phyloP scores from a whole-genome alignment of 1,284 basidiomycete genomes.

The Microbotryomycetes sp. region DNA sequence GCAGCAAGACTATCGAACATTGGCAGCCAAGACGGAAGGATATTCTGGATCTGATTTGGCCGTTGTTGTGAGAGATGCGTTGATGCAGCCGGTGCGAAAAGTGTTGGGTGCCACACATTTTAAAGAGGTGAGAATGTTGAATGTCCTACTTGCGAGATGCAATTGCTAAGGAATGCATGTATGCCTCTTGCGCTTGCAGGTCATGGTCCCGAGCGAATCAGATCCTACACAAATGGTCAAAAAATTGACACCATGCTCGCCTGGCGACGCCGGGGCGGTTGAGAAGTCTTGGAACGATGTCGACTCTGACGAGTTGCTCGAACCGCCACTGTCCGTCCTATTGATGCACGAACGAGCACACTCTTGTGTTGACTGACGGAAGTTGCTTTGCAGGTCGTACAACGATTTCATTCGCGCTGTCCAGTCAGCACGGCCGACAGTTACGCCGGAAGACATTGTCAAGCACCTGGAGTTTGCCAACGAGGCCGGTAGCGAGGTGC shows the following conservation, averaged over 20 bases:
- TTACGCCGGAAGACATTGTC: conserved; percentile 80
- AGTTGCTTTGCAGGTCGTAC: conserved; percentile 33
- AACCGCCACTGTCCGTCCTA: conserved; percentile 61
- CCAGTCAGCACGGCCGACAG: conserved; percentile 76
- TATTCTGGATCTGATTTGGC: conserved; percentile 90
- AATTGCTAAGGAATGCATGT: background rate
- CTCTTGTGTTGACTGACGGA: background rate
- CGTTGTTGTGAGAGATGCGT: conserved; percentile 88
- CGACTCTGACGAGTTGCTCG: conserved; percentile 79
- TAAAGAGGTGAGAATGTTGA: conserved; percentile 56
- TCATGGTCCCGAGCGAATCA: conserved; percentile 41
- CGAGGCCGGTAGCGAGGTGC: conserved; percentile 51
- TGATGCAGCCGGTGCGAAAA: conserved; percentile 98
- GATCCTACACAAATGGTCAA: conserved; percentile 51
- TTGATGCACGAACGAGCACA: background rate
- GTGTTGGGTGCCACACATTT: conserved; percentile 95
- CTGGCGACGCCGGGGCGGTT: conserved; percentile 75
- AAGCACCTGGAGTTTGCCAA: conserved; percentile 88
- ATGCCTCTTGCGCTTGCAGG: conserved; percentile 41
- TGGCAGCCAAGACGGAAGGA: conserved; percentile 86
- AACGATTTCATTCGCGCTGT: conserved; percentile 83
- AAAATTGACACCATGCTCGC: conserved; percentile 82
- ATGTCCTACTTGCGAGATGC: no score
- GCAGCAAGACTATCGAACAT: conserved; percentile 68
- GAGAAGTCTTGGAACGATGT: conserved; percentile 94